Base-by-base conservation (phyloP, 2,329 filamentous ascomycete genomes). In the Dactylellina haptotyla region DNA sequence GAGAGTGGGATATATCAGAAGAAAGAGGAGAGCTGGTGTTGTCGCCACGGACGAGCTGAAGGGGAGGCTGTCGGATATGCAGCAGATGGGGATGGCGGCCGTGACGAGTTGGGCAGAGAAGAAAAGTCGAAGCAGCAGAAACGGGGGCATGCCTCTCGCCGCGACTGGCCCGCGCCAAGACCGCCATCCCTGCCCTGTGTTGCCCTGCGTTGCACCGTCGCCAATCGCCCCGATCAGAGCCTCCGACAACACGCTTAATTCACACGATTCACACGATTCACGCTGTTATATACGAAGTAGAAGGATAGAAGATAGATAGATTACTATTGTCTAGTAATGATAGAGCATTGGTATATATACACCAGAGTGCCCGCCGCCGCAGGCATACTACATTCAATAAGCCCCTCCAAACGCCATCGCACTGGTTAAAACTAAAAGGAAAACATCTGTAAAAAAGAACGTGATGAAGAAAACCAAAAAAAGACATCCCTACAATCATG, bases 151-250 rank as follows among this genome's bases (percentile, higher is more conserved):
- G 23, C 18, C 20, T 26, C 54, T 66, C 69, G 61, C 61, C 69
- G 69, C 69, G 69, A 66, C 69, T 50, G 45, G 34, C 26, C 48
- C 26, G 54, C 18, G 69, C 69, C 69, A 73, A 73, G 69, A 53
- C 69, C 9, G 4, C 8, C 1, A 66, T 73, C 69, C 69, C 48
- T 73, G 69, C 54, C 37, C 37, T 34, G 53, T 45, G n/a, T n/a
- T n/a, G n/a, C n/a, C n/a, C n/a, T n/a, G n/a, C n/a, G n/a, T n/a
- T n/a, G n/a, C n/a, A 23, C n/a, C n/a, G 43, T 14, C 9, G 45
- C 45, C 45, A 10, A 50, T 5, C 23, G 6, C n/a, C 39, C 4
- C 6, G 8, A 50, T n/a, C n/a, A n/a, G n/a, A n/a, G n/a, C n/a
- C n/a, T n/a, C n/a, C n/a, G n/a, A n/a, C n/a, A n/a, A n/a, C n/a